Evolutionary conservation across 2,329 filamentous ascomycete species (phyloP), one percentile per base, ranked within the genome.

Genomic region (Apiospora koreana): DNA sequence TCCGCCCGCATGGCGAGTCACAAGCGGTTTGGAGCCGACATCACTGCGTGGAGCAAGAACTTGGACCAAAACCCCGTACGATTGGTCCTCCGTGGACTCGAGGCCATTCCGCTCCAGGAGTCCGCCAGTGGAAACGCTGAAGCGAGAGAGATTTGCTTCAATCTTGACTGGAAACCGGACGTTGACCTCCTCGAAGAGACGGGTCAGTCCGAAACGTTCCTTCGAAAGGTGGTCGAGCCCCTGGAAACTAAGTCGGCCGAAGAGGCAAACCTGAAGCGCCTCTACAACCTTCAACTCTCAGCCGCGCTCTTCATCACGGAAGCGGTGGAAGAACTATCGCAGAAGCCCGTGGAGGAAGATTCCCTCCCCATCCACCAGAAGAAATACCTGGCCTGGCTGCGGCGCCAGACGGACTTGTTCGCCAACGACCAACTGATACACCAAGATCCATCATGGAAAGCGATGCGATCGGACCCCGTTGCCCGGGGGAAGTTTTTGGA

Each of bases 31-130:
- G 66, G 66, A 14, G 66, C 66, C 1, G 66, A 68, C 45, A 68
- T 68, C 46, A 68, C 66, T 18, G 66, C 46, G 21, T 68, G 66
- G 66, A 68, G 66, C 66, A 48, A 48, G 42, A 23, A 54, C 14
- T 5, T 21, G 7, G 66, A 38, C 3, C 42, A 46, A 18, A 28
- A 38, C 14, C 42, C 28, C 0, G 66, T 68, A 3, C 66, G 66
- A 1, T 18, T 68, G 43, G 66, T 68, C 3, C 42, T 68, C 3
- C 42, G 45, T 9, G 66, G 66, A 9, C 31, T 68, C 0, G 66
- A 68, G 45, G 66, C 66, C 42, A 38, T 68, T 7, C 66, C 66
- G 1, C n/a, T 68, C 9, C 66, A 68, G 8, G 66, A 68, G 31
- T 54, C 9, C 2, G 16, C 42, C 45, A 45, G 28, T 14, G 28